Evolutionary conservation across 2,329 filamentous ascomycete species (phyloP).

Genomic region (Colletotrichum endophyticum): DNA sequence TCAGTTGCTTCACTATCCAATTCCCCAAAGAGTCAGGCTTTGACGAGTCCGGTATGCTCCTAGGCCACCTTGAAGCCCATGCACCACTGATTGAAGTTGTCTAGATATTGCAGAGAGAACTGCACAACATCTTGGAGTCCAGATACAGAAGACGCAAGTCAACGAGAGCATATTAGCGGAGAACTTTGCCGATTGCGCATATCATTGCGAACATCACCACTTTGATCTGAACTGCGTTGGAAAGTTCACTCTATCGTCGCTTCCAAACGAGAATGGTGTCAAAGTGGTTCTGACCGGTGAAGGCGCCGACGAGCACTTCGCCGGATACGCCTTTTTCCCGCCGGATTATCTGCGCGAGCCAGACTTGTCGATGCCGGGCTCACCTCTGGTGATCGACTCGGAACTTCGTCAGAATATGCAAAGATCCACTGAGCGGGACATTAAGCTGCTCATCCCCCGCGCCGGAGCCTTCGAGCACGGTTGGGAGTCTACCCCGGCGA

Average conservation of each 20-base stretch:
- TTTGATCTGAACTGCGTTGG: constrained; percentile 57
- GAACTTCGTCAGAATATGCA: not conserved
- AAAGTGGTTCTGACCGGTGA: constrained; percentile 60
- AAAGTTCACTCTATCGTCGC: constrained; percentile 51
- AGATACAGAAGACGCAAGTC: constrained; percentile 26
- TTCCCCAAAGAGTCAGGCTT: constrained; percentile 54
- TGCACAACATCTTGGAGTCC: constrained; percentile 33
- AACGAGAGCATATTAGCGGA: constrained; percentile 30
- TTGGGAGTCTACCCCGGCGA: not conserved
- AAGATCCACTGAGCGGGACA: not conserved
- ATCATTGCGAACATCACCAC: constrained; percentile 35
- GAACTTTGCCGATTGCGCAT: constrained; percentile 32
- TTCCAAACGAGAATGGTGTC: constrained; percentile 48
- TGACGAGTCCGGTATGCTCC: constrained; percentile 48
- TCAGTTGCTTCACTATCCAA: constrained; percentile 51
- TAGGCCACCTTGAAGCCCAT: too few species aligned
- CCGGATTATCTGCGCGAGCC: constrained; percentile 53
- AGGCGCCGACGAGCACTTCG: constrained; percentile 59
- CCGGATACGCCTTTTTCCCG: constrained; percentile 52
- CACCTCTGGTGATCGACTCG: not conserved
- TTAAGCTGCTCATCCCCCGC: not conserved
- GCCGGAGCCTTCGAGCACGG: constrained; percentile 1
- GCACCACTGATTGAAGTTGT: too few species aligned
- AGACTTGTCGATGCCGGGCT: constrained; percentile 40
- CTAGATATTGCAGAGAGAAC: not conserved